Evolutionary conservation across 306 rosid species (phyloP).

Genomic region (Quercus dentata): DNA sequence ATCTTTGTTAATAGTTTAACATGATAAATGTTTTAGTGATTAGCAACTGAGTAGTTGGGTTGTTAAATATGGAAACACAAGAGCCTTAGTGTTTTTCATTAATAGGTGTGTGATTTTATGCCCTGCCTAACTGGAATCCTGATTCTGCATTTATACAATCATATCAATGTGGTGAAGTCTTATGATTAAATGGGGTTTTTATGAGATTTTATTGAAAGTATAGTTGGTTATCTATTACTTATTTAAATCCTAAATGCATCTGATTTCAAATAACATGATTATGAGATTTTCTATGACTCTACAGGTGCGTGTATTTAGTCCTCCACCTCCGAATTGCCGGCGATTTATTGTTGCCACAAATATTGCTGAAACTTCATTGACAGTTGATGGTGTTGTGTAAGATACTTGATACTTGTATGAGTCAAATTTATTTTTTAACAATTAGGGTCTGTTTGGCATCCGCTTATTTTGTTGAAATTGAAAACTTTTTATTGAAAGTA

Average conservation of each 20-base stretch:
- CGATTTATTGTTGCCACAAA: constrained; percentile 94
- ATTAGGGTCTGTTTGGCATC: too few species aligned
- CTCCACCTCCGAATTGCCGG: constrained; percentile 89
- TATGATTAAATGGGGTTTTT: not conserved
- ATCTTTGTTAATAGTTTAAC: not conserved
- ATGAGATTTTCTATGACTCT: constrained; percentile 16
- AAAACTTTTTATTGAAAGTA: too few species aligned
- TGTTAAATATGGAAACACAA: not conserved
- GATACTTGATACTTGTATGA: constrained; percentile 31
- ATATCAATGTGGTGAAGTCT: not conserved
- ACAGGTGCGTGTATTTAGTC: constrained; percentile 91
- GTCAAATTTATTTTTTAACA: too few species aligned
- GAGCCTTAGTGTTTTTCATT: not conserved
- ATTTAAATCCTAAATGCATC: not conserved
- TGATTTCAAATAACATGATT: not conserved
- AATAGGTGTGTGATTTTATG: not conserved
- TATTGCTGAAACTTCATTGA: constrained; percentile 97
- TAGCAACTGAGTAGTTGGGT: not conserved
- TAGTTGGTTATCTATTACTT: not conserved
- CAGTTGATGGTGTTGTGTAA: constrained; percentile 99
- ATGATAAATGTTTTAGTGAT: not conserved
- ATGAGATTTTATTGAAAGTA: not conserved
- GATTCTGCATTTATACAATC: not conserved
- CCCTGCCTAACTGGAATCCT: not conserved
- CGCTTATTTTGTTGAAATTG: too few species aligned